Percentiles rank a stretch among this genome's conserved stretches.
phyloP scores from a whole-genome alignment of 106 monocot species.

The Xerophyta viscosa region DNA sequence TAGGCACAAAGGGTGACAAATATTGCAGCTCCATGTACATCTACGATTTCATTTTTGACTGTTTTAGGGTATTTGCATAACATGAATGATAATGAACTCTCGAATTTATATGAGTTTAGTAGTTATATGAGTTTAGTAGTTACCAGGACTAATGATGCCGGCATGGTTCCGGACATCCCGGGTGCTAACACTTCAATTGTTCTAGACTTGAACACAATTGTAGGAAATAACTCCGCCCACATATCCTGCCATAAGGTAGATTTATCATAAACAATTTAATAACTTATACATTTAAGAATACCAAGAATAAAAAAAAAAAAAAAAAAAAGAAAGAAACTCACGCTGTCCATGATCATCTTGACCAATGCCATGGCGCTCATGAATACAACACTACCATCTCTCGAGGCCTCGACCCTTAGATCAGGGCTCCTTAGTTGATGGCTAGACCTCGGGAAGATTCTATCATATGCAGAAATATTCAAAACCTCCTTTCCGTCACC shows the following conservation, averaged over 20 bases:
- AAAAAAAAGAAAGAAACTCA: no score
- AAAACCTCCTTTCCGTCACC: constrained; percentile 48
- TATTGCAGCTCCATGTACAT: constrained; percentile 85
- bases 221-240: constrained; percentile 76
- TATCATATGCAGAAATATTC: constrained; percentile 54
- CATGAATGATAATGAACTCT: background rate
- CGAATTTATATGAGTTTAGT: no score
- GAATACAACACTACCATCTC: constrained; percentile 42
- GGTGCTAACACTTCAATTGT: constrained; percentile 61
- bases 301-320: background rate
- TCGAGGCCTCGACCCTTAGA: constrained; percentile 56
- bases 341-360: constrained; percentile 78
- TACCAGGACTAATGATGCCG: constrained; percentile 71
- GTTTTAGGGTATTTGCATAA: background rate
- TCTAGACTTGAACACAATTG: constrained; percentile 68
- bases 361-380: constrained; percentile 57
- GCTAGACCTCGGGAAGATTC: constrained; percentile 41
- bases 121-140: constrained; percentile 3
- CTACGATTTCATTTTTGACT: constrained; percentile 20
- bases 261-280: no score
- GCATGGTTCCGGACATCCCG: constrained; percentile 54
- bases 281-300: background rate
- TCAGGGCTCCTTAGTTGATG: constrained; percentile 30
- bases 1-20: constrained; percentile 69
- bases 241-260: constrained; percentile 49